These are phyloP conservation scores for Boechera divaricarpa DNA, from an alignment of 345 rosid species.

Conservation along the genomic window DNA sequence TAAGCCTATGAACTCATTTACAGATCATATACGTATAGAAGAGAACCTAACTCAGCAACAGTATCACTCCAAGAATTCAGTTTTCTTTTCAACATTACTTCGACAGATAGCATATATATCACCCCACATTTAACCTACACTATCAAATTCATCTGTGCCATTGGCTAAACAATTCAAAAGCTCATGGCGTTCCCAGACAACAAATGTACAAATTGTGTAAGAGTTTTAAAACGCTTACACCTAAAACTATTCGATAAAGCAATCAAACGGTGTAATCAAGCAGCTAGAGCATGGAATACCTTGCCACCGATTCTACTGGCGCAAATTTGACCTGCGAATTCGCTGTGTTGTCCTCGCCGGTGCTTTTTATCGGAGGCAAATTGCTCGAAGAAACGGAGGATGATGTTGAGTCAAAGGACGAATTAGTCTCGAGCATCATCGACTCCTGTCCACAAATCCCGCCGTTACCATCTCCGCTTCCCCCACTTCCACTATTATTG, in stretches of 20 bases:
- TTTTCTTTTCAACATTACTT: neutral
- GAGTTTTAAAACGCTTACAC: neutral
- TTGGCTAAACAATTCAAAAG: constrained; percentile 14
- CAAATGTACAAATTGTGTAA: neutral
- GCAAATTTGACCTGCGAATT: constrained; percentile 45
- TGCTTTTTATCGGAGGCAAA: constrained; percentile 59
- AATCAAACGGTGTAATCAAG: neutral
- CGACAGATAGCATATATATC: neutral
- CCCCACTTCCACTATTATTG: constrained; percentile 34
- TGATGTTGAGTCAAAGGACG: constrained; percentile 81
- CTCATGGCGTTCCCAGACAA: too few species aligned
- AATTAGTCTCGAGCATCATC: constrained; percentile 68
- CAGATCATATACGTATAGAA: constrained; percentile 2
- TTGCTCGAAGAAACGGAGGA: constrained; percentile 67
- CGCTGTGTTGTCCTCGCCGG: constrained; percentile 49
- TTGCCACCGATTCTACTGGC: constrained; percentile 51
- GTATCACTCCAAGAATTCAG: neutral
- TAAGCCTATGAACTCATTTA: constrained; percentile 13
- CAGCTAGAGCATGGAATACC: constrained; percentile 48
- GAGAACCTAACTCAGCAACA: constrained; percentile 12
- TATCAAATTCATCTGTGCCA: neutral
- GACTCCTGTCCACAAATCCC: constrained; percentile 63
- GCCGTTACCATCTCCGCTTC: constrained; percentile 51
- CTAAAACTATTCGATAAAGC: constrained; percentile 15
- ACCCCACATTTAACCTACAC: neutral